A percentile compares a stretch with the other conserved stretches of the same genome.
These are phyloP conservation scores for Blastobotrys attinorum DNA, from an alignment of 805 yeast species.

Conservation along the genomic window DNA sequence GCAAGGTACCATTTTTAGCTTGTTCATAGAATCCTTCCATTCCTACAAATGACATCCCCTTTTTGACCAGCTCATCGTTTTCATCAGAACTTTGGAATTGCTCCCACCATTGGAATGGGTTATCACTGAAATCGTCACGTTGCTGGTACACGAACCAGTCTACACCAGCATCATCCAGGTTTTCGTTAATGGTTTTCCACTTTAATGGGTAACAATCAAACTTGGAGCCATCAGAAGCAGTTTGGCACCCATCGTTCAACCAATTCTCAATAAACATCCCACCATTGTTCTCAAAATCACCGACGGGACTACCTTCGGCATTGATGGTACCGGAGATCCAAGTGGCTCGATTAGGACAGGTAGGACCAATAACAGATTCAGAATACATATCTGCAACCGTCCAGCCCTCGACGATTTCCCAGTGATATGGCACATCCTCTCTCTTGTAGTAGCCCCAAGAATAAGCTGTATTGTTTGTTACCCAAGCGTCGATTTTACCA, in stretches of 20 bases:
- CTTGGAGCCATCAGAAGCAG: constrained; percentile 6
- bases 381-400: constrained; percentile 23
- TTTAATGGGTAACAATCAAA: constrained; percentile 19
- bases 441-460: constrained; percentile 20
- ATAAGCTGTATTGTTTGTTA: constrained; percentile 18
- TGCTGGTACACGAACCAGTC: constrained; percentile 21
- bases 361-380: constrained; percentile 21
- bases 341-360: constrained; percentile 21
- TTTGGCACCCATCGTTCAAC: constrained; percentile 16
- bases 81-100: constrained; percentile 12
- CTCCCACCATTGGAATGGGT: constrained; percentile 17
- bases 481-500: constrained; percentile 21
- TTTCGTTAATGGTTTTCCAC: constrained; percentile 20
- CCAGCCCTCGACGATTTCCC: constrained; percentile 21
- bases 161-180: constrained; percentile 12
- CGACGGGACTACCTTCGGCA: constrained; percentile 15
- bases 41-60: constrained; percentile 18
- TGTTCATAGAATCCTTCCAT: constrained; percentile 15
- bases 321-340: constrained; percentile 23
- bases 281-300: constrained; percentile 13
- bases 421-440: constrained; percentile 21
- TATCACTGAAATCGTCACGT: constrained; percentile 16
- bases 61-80: not conserved
- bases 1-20: constrained; percentile 20
- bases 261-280: constrained; percentile 20